phyloP scores from a whole-genome alignment of 257 asterid species.

The Plantago major region DNA sequence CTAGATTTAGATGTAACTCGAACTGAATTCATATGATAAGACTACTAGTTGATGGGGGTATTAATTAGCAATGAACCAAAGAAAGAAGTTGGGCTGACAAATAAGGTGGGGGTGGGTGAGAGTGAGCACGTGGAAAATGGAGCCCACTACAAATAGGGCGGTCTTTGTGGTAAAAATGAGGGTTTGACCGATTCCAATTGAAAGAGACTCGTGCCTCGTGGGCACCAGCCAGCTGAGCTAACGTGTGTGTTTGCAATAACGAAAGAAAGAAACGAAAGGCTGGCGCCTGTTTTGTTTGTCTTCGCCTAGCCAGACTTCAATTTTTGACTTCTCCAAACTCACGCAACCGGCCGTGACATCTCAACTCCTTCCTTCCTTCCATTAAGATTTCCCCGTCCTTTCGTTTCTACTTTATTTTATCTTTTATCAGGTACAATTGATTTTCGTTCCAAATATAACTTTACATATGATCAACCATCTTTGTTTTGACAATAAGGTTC shows the following conservation, averaged over 20 bases:
- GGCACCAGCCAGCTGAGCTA: too few species aligned
- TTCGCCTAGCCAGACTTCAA: background rate
- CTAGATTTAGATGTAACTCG: too few species aligned
- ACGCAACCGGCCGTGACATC: slow-evolving; percentile 23
- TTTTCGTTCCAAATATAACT: too few species aligned
- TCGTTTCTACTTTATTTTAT: too few species aligned
- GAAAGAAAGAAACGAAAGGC: background rate
- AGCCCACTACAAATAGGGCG: slow-evolving; percentile 13
- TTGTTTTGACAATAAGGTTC: too few species aligned
- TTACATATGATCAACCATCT: too few species aligned
- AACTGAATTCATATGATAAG: too few species aligned
- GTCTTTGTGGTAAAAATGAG: slow-evolving; percentile 26
- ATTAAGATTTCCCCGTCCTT: too few species aligned
- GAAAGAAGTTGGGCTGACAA: background rate
- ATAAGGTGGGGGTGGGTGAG: background rate
- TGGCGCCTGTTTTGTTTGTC: background rate
- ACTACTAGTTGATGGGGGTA: too few species aligned
- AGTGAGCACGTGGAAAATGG: slow-evolving; percentile 30
- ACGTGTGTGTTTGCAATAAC: slow-evolving; percentile 27
- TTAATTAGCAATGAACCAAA: too few species aligned
- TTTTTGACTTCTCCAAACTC: slow-evolving; percentile 28
- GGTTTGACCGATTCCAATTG: slow-evolving; percentile 32
- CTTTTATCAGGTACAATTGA: too few species aligned
- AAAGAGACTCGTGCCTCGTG: slow-evolving; percentile 29
- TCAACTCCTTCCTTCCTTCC: background rate